Evolutionary conservation across 2,329 filamentous ascomycete species (phyloP), one percentile per base, ranked within the genome.

Genomic region (Coniella vitis): DNA sequence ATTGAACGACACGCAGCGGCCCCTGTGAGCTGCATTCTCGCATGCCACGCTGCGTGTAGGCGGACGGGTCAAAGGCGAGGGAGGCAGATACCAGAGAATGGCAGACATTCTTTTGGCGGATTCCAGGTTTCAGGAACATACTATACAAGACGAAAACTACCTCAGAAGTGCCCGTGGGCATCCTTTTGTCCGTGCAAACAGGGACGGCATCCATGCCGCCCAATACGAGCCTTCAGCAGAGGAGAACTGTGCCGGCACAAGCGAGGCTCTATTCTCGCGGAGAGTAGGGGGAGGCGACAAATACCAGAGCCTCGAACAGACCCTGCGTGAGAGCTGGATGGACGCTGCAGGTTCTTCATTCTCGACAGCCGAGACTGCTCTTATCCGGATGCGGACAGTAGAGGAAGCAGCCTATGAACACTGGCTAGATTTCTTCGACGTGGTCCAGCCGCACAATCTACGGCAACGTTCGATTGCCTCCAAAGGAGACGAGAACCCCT

Each of bases 381-480:
- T 19, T 4, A 49, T 22, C 14, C n/a, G 64, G 0, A 35, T 39
- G 4, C 41, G 47, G 7, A 13, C 56, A 4, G 39, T 66, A 13
- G 47, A 55, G 3, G 53, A 59, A 17, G 41, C 55, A 7, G 58
- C 57, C 2, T 58, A 61, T 42, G 55, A 59, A 38, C 61, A 63
- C 44, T 71, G 69, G 68, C 54, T 60, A 7, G 62, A 64, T 3
- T 60, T 70, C 21, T 63, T 70, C 38, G 68, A 68, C 9, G 31
- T 54, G 0, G 43, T 66, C 17, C 47, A 57, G 4, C 42, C 54
- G 5, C 25, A 29, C 5, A 10, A 5, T 29, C 10, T 29, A 10
- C 50, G 52, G 17, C 36, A 47, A 20, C 34, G 49, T 8, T 19
- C 38, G 14, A 10, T 31, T 5, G 5, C 45, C 35, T 16, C 49